Percentiles rank a stretch among this genome's conserved stretches.
Conservation (phyloP, 2,329 filamentous ascomycete genomes). For the Fusarium concolor region DNA sequence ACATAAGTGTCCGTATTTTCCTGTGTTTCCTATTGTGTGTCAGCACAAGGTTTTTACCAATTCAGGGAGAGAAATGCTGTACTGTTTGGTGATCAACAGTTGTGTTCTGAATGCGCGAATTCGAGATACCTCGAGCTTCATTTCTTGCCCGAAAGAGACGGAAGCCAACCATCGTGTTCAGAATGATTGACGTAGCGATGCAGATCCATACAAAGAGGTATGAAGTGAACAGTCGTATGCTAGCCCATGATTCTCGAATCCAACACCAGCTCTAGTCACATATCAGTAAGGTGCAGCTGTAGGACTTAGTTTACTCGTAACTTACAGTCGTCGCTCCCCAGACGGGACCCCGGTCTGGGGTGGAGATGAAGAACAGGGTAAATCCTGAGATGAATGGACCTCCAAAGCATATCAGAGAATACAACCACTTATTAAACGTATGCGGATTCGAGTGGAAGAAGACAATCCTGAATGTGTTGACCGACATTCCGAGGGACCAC, state of each 20-base stretch:
- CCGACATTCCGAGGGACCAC: conserved; percentile 5
- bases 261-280: background rate
- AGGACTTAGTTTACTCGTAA: too few relatives aligned
- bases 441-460: background rate
- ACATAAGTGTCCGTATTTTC: background rate
- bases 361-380: background rate
- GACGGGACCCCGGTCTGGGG: background rate
- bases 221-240: background rate
- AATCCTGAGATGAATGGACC: background rate
- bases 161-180: background rate
- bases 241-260: background rate
- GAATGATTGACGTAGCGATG: background rate
- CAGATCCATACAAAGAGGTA: conserved; percentile 2
- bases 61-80: background rate
- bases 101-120: background rate
- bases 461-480: background rate
- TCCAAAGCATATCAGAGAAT: background rate
- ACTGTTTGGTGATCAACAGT: background rate
- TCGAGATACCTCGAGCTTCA: background rate
- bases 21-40: background rate
- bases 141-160: background rate
- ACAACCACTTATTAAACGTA: background rate
- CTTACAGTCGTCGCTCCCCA: background rate
- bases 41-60: background rate
- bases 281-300: too few relatives aligned